These are phyloP conservation scores for Dioszegia aurantiaca DNA, from an alignment of 768 basidiomycete genomes.

Conservation along the genomic window DNA sequence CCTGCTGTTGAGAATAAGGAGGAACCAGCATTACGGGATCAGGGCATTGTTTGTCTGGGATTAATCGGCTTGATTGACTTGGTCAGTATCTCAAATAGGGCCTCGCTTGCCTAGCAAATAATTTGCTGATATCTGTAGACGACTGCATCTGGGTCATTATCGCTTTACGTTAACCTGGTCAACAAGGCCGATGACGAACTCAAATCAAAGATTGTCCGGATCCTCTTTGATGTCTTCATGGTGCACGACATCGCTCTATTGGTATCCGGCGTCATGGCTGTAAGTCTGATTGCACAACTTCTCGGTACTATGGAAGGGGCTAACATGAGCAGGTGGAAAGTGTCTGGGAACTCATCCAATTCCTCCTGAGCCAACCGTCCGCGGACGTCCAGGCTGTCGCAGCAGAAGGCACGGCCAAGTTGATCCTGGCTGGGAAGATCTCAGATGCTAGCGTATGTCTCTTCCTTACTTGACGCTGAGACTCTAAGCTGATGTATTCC, in stretches of 20 bases:
- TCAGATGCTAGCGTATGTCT: slow-evolving; percentile 64
- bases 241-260: slow-evolving; percentile 64
- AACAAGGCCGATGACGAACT: slow-evolving; percentile 64
- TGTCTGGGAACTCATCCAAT: slow-evolving; percentile 67
- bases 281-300: slow-evolving; percentile 18
- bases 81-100: too few relatives aligned
- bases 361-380: slow-evolving; percentile 61
- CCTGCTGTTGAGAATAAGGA: slow-evolving; percentile 81
- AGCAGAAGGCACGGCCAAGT: slow-evolving; percentile 78
- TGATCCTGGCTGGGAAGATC: slow-evolving; percentile 73
- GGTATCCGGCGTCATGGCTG: slow-evolving; percentile 45
- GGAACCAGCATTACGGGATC: slow-evolving; percentile 73
- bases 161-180: slow-evolving; percentile 76
- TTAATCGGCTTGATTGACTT: slow-evolving; percentile 75
- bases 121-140: slow-evolving; percentile 48
- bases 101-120: too few relatives aligned
- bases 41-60: slow-evolving; percentile 74
- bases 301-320: background rate
- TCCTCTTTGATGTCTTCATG: slow-evolving; percentile 82
- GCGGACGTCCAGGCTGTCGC: slow-evolving; percentile 67
- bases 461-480: background rate
- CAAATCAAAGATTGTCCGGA: slow-evolving; percentile 69
- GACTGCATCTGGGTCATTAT: slow-evolving; percentile 63
- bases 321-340: slow-evolving; percentile 53
- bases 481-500: slow-evolving; percentile 7